A percentile compares a stretch with the other conserved stretches of the same genome.
Evolutionary conservation across 352 stramenopile genomes (phyloP).

Genomic region (Phytophthora cactorum): DNA sequence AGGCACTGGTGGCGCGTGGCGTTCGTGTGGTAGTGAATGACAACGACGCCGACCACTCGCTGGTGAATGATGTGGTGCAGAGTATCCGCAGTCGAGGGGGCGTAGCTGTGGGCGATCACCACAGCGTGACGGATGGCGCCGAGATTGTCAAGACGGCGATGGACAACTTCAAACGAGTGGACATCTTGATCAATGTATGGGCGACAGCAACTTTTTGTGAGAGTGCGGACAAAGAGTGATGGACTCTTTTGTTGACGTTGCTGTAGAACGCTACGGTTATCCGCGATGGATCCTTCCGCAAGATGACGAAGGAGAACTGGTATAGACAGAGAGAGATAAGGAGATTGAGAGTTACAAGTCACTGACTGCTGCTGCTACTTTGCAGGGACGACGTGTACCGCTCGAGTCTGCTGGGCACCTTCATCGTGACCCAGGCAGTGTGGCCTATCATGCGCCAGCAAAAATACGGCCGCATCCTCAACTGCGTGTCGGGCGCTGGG

Average conservation of each 20-base stretch:
- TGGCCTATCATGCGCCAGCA: conserved; percentile 77
- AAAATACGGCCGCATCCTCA: conserved; percentile 77
- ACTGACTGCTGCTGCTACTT: conserved; percentile 11
- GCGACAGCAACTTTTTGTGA: conserved; percentile 1
- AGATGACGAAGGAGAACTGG: conserved; percentile 72
- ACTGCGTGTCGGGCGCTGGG: conserved; percentile 67
- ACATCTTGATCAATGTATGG: conserved; percentile 82
- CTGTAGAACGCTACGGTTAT: conserved; percentile 75
- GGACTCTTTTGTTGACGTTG: conserved; percentile 14
- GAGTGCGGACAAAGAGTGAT: conserved; percentile 20
- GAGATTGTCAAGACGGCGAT: conserved; percentile 54
- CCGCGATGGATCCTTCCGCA: conserved; percentile 75
- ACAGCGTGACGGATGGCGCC: conserved; percentile 55
- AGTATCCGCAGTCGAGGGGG: conserved; percentile 45
- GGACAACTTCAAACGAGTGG: conserved; percentile 55
- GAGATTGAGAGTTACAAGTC: neutral
- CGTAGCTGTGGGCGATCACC: conserved; percentile 54
- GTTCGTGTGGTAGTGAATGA: conserved; percentile 74
- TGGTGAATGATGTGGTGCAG: conserved; percentile 54
- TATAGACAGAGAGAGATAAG: conserved; percentile 15
- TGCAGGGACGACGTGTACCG: conserved; percentile 67
- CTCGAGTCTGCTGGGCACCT: conserved; percentile 64
- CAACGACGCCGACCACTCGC: conserved; percentile 53
- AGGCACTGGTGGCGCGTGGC: conserved; percentile 53
- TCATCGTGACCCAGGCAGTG: conserved; percentile 66